A percentile compares a stretch with the other conserved stretches of the same genome.
These are phyloP conservation scores for Sclerotinia minor DNA, from an alignment of 2,329 filamentous ascomycete genomes.

Conservation along the genomic window DNA sequence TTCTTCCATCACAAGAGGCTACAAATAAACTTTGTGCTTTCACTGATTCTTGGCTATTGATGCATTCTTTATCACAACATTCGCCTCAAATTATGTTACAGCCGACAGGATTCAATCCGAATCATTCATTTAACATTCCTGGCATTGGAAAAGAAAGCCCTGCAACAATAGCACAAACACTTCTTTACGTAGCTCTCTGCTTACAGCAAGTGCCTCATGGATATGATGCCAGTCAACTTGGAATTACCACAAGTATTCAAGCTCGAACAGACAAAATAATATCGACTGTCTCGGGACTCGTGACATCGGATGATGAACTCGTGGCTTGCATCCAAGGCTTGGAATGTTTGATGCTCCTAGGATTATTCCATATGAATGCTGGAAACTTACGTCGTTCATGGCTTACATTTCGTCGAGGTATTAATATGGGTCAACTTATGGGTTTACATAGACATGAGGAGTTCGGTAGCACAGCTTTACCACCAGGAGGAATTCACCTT, in stretches of 20 bases:
- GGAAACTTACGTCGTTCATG: conserved; percentile 53
- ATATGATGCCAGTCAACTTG: conserved; percentile 34
- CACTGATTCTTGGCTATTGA: conserved; percentile 36
- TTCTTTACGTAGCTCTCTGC: conserved; percentile 38
- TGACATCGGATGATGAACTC: conserved; percentile 51
- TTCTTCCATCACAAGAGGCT: conserved; percentile 39
- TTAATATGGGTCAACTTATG: conserved; percentile 48
- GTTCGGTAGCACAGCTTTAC: not conserved
- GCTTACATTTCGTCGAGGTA: conserved; percentile 49
- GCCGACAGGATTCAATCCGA: conserved; percentile 11
- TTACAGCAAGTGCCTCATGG: conserved; percentile 37
- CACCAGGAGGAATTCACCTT: conserved; percentile 40
- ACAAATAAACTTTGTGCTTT: conserved; percentile 33
- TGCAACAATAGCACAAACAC: conserved; percentile 34
- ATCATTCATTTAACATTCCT: conserved; percentile 32
- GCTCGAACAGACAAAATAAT: conserved; percentile 37
- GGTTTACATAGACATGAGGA: conserved; percentile 34
- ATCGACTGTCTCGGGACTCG: conserved; percentile 37
- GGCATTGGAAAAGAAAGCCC: conserved; percentile 34
- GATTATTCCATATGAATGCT: conserved; percentile 48
- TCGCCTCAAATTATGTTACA: conserved; percentile 17
- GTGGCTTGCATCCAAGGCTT: conserved; percentile 51
- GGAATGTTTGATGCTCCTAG: conserved; percentile 53
- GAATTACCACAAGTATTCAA: conserved; percentile 31
- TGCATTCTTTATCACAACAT: conserved; percentile 32